Evolutionary conservation across 257 asterid species (phyloP).

Genomic region (Nyctanthes arbortristis): DNA sequence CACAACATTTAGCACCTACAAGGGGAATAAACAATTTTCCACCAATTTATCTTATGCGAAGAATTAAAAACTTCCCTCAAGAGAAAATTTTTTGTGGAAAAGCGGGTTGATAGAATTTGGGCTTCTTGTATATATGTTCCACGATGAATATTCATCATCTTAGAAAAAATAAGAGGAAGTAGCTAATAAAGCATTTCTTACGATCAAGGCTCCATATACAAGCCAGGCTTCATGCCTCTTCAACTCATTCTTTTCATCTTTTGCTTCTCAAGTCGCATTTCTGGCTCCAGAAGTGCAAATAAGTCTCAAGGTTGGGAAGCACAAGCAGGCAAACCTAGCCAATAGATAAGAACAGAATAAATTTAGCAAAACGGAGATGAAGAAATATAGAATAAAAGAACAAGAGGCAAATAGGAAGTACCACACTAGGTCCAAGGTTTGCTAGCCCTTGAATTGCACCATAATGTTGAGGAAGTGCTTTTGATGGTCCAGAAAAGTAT

Average conservation of each 20-base stretch:
- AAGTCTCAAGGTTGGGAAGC: constrained; percentile 85
- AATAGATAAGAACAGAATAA: constrained; percentile 22
- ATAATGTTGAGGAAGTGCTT: constrained; percentile 90
- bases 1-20: not conserved
- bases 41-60: not conserved
- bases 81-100: not conserved
- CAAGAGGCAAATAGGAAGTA: constrained; percentile 31
- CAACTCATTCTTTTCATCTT: constrained; percentile 84
- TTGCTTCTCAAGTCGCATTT: constrained; percentile 90
- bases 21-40: constrained; percentile 1
- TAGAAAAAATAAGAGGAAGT: constrained; percentile 2
- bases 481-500: constrained; percentile 80
- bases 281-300: constrained; percentile 88
- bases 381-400: not conserved
- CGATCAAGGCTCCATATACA: constrained; percentile 91
- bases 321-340: constrained; percentile 72
- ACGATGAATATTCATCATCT: constrained; percentile 1
- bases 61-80: not conserved
- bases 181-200: constrained; percentile 28
- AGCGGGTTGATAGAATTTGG: not conserved
- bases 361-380: constrained; percentile 7
- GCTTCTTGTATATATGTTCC: not conserved
- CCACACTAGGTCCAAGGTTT: constrained; percentile 95
- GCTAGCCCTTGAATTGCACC: constrained; percentile 98
- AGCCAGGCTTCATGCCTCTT: constrained; percentile 98